These are phyloP conservation scores for Fomitopsis pinicola DNA, from an alignment of 1,284 basidiomycete species.

Conservation along the genomic window DNA sequence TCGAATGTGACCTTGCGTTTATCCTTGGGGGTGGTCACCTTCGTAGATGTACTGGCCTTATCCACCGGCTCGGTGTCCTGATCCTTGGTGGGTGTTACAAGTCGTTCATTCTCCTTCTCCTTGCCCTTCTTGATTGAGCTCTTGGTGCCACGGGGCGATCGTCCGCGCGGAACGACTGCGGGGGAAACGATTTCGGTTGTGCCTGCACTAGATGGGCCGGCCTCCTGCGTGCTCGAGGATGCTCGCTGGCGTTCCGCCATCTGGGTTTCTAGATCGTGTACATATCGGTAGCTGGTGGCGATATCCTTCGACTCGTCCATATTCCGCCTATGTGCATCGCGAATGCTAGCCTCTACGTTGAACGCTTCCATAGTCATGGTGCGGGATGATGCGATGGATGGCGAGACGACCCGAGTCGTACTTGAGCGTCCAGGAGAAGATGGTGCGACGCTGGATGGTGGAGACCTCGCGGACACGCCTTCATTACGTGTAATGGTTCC, in stretches of 20 bases:
- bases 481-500: conserved; percentile 4
- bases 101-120: conserved; percentile 11
- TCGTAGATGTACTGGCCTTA: conserved; percentile 3
- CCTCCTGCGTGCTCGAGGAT: conserved; percentile 5
- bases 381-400: conserved; percentile 23
- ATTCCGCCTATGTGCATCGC: conserved; percentile 49
- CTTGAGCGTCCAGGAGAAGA: conserved; percentile 11
- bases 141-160: conserved; percentile 21
- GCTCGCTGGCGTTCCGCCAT: conserved; percentile 28
- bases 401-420: conserved; percentile 18
- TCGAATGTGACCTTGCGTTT: conserved; percentile 74
- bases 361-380: conserved; percentile 18
- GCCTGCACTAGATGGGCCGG: background rate
- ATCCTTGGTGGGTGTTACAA: conserved; percentile 6
- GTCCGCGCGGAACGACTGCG: conserved; percentile 13
- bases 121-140: conserved; percentile 26
- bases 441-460: conserved; percentile 5
- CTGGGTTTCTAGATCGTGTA: conserved; percentile 58
- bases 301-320: conserved; percentile 60
- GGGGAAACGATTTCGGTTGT: background rate
- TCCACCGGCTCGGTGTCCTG: conserved; percentile 6
- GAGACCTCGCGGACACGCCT: conserved; percentile 11
- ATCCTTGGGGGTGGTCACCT: conserved; percentile 35
- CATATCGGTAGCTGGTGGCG: conserved; percentile 64
- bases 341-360: conserved; percentile 25